A percentile compares a stretch with the other conserved stretches of the same genome.
Evolutionary conservation across 768 basidiomycete species (phyloP).

Genomic region (Krasilnikovozyma curviuscula): DNA sequence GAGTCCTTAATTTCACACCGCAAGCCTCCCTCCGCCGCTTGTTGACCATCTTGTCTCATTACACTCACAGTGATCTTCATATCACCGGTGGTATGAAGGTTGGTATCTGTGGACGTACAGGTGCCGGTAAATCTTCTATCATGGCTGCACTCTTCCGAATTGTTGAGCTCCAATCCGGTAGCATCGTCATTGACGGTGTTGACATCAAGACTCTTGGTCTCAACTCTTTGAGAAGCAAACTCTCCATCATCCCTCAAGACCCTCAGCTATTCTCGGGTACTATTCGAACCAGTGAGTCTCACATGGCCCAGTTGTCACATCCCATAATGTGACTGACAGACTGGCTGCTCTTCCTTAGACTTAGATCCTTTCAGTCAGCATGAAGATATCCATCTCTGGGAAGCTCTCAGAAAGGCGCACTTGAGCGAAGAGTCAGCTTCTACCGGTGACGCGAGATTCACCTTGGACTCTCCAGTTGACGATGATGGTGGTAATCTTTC

Average conservation of each 20-base stretch:
- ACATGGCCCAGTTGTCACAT: too few relatives aligned
- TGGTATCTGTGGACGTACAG: constrained; percentile 61
- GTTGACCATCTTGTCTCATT: constrained; percentile 66
- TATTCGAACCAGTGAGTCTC: background rate
- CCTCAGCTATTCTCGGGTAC: constrained; percentile 40
- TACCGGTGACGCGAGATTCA: constrained; percentile 38
- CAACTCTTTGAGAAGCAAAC: constrained; percentile 35
- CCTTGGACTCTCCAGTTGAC: constrained; percentile 62
- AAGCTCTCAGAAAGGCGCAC: constrained; percentile 67
- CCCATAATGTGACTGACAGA: background rate
- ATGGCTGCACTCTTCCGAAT: constrained; percentile 54
- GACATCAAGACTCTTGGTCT: constrained; percentile 69
- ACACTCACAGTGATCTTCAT: constrained; percentile 65
- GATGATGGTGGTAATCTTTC: constrained; percentile 72
- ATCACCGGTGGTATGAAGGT: constrained; percentile 67
- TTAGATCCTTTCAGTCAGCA: constrained; percentile 73
- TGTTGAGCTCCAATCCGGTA: constrained; percentile 56
- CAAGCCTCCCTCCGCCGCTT: constrained; percentile 35
- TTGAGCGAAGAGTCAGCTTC: constrained; percentile 39
- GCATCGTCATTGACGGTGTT: constrained; percentile 57
- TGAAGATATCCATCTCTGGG: constrained; percentile 64
- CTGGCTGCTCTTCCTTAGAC: constrained; percentile 44
- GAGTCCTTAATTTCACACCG: constrained; percentile 25
- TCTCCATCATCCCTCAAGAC: constrained; percentile 23
- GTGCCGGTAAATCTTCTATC: constrained; percentile 73